Conservation (phyloP, 441 rosid genomes). For the Euphorbia schlechtendalii region DNA sequence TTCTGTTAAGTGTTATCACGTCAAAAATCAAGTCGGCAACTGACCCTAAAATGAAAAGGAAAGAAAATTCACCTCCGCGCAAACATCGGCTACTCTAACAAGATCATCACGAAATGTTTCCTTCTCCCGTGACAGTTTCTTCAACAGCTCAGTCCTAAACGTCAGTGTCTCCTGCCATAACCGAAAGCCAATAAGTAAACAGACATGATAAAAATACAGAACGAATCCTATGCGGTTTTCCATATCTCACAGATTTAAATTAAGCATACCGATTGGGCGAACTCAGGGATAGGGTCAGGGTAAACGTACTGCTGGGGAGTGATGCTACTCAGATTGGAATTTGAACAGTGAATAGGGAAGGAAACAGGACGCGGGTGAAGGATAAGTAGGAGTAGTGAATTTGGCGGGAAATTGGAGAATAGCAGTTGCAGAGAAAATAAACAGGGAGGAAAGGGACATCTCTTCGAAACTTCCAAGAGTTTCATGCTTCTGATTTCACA, state of each 20-base stretch:
- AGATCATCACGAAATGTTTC: slow-evolving; percentile 34
- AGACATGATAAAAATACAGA: neutral
- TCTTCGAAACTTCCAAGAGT: neutral
- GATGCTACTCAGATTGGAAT: slow-evolving; percentile 9
- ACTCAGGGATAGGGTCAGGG: slow-evolving; percentile 39
- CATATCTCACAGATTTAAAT: neutral
- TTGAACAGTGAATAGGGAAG: slow-evolving; percentile 3
- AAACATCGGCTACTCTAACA: slow-evolving; percentile 26
- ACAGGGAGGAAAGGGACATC: neutral
- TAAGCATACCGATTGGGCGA: slow-evolving; percentile 28
- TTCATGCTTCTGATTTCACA: neutral
- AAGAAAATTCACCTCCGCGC: slow-evolving; percentile 25
- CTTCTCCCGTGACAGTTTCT: slow-evolving; percentile 29
- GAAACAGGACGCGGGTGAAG: slow-evolving; percentile 7
- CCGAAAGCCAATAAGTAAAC: neutral
- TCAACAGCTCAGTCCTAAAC: slow-evolving; percentile 34
- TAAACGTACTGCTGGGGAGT: slow-evolving; percentile 26
- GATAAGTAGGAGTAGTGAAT: slow-evolving; percentile 16
- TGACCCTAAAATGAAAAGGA: neutral
- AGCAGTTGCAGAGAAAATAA: neutral
- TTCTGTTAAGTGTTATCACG: neutral
- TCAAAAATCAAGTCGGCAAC: neutral
- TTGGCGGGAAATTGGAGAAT: slow-evolving; percentile 31
- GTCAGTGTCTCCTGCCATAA: slow-evolving; percentile 33
- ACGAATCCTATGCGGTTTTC: neutral